A percentile compares a stretch with the other conserved stretches of the same genome.
These are phyloP conservation scores for Boletellus sp. DNA, from an alignment of 1,284 basidiomycete species.

Conservation along the genomic window DNA sequence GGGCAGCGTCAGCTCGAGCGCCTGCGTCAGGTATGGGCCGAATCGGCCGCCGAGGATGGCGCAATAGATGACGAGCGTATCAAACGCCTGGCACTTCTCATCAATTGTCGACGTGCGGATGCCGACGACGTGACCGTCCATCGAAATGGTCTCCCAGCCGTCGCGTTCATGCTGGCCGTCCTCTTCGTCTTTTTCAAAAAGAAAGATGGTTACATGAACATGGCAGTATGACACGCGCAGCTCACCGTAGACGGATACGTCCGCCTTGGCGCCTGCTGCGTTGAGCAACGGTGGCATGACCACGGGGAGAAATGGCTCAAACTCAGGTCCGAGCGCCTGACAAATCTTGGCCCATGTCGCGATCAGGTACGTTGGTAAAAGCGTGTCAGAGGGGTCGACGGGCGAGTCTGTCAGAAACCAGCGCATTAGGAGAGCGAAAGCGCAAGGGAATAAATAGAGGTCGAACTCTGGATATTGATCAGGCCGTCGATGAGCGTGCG, in stretches of 20 bases:
- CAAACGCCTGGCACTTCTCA: constrained; percentile 85
- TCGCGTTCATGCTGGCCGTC: constrained; percentile 54
- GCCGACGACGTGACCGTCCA: constrained; percentile 74
- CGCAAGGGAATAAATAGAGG: not conserved
- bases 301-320: constrained; percentile 78
- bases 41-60: constrained; percentile 66
- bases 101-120: constrained; percentile 78
- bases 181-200: constrained; percentile 45
- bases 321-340: constrained; percentile 75
- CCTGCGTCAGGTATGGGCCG: constrained; percentile 68
- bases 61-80: constrained; percentile 78
- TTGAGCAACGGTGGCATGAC: constrained; percentile 78
- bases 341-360: constrained; percentile 83
- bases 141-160: constrained; percentile 72
- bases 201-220: not conserved
- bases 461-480: constrained; percentile 74
- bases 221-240: constrained; percentile 2
- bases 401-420: constrained; percentile 50
- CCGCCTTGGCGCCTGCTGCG: constrained; percentile 75
- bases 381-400: constrained; percentile 59
- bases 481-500: constrained; percentile 67
- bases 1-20: constrained; percentile 69
- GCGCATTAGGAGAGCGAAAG: not conserved
- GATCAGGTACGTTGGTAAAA: constrained; percentile 66
- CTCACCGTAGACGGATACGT: constrained; percentile 71